These are phyloP conservation scores for Euclidium syriacum DNA, from an alignment of 345 rosid species.

Conservation along the genomic window DNA sequence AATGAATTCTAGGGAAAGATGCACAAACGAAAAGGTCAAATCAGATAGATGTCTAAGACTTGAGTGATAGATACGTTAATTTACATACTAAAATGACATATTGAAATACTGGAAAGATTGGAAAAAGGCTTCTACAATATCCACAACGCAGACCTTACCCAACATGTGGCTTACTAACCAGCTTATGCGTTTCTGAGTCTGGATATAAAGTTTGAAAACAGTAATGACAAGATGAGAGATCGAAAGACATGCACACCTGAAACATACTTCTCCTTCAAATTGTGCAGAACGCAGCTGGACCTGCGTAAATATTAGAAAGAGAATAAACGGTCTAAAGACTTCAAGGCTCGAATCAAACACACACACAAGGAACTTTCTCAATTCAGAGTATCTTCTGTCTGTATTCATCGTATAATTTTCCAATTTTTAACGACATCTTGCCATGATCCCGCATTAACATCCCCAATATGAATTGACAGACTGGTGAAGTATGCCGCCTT, in stretches of 20 bases:
- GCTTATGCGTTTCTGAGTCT: neutral
- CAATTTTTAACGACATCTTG: neutral
- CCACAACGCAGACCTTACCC: neutral
- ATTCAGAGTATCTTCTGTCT: neutral
- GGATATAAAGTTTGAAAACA: neutral
- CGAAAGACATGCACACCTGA: constrained; percentile 52
- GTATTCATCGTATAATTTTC: neutral
- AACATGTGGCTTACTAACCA: constrained; percentile 9
- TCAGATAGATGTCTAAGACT: constrained; percentile 6
- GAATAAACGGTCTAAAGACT: constrained; percentile 1
- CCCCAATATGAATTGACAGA: neutral
- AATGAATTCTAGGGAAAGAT: neutral
- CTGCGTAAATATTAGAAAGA: constrained; percentile 34
- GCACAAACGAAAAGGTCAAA: neutral
- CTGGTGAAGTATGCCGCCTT: neutral
- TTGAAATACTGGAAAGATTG: neutral
- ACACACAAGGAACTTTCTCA: neutral
- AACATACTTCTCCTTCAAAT: constrained; percentile 71
- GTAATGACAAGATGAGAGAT: constrained; percentile 11
- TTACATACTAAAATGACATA: constrained; percentile 8
- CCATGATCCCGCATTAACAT: too few species aligned
- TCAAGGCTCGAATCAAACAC: constrained; percentile 7
- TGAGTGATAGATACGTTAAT: neutral
- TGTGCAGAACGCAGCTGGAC: constrained; percentile 70
- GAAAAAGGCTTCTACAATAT: neutral